Evolutionary conservation across 2,329 filamentous ascomycete species (phyloP), one percentile per base, ranked within the genome.

Genomic region (Paraconiothyrium brasiliense): DNA sequence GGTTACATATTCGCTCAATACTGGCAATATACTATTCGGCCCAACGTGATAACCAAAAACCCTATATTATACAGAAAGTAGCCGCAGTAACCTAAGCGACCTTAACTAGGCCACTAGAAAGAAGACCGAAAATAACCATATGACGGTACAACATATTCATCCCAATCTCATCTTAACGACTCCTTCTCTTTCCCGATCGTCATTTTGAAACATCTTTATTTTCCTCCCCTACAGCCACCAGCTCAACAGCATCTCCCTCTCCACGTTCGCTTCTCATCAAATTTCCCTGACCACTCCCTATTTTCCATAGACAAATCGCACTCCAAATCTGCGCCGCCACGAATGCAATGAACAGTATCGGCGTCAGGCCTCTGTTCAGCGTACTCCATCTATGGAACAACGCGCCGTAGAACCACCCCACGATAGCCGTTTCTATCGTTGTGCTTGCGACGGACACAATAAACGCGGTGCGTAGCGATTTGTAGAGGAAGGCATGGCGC

Each of bases 301-400:
- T 35, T 14, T 35, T 32, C 34, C 55, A 50, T 1, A 58, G 55
- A 30, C 41, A 43, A 24, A 46, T 16, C 5, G 55, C 47, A 13
- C 55, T 44, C 55, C 55, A 58, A 6, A 51, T 35, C 35, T 58
- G 55, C 46, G 55, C 55, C 3, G 20, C 35, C 14, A 48, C 41
- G 22, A 58, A 58, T 13, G 50, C 20, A 10, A 43, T 13, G 24
- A 41, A 32, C 20, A 58, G 8, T 13, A 50, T 22, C 13, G 55
- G 55, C 6, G 54, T 57, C 10, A 58, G n/a, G 20, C 43, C 35
- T 27, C 37, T 58, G 20, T 50, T 46, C 30, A 41, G 22, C 8
- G 22, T 16, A n/a, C 55, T 32, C 55, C 55, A 58, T 20, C 55
- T 46, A 4, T n/a, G 24, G 35, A 50, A 58, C 32, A 58, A 16